These are phyloP conservation scores for Cryphonectria parasitica DNA, from an alignment of 2,329 filamentous ascomycete genomes.

Conservation along the genomic window DNA sequence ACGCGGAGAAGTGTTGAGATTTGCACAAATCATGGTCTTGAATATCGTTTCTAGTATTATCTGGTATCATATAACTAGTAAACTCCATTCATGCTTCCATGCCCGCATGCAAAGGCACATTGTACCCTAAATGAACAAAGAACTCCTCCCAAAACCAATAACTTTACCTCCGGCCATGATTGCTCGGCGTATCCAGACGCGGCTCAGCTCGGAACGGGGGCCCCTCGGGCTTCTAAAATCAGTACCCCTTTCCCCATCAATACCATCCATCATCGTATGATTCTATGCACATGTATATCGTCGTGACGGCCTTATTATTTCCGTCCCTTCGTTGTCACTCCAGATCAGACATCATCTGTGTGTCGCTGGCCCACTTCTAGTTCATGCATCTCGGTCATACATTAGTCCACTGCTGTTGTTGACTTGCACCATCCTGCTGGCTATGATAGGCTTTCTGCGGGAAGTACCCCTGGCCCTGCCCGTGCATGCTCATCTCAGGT, in stretches of 20 bases:
- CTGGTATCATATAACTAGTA: background rate
- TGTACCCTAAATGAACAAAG: no score
- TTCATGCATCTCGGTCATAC: background rate
- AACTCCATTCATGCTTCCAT: background rate
- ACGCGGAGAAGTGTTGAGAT: background rate
- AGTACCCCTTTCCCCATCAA: background rate
- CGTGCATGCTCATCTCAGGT: background rate
- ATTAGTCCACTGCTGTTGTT: slow-evolving; percentile 9
- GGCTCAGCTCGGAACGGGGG: background rate
- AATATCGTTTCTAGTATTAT: background rate
- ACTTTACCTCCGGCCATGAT: background rate
- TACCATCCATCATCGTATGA: background rate
- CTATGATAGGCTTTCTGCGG: background rate
- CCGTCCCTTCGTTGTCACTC: background rate
- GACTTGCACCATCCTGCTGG: background rate
- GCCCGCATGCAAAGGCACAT: background rate
- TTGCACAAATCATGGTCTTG: background rate
- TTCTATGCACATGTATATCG: background rate
- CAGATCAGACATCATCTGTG: background rate
- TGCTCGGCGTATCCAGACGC: slow-evolving; percentile 7
- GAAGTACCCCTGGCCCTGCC: slow-evolving; percentile 7
- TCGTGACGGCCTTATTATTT: background rate
- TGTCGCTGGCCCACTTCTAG: background rate
- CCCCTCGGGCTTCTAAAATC: background rate
- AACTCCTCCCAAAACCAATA: no score